phyloP scores from a whole-genome alignment of 1,284 basidiomycete genomes.

The Porogramme epimiltina region DNA sequence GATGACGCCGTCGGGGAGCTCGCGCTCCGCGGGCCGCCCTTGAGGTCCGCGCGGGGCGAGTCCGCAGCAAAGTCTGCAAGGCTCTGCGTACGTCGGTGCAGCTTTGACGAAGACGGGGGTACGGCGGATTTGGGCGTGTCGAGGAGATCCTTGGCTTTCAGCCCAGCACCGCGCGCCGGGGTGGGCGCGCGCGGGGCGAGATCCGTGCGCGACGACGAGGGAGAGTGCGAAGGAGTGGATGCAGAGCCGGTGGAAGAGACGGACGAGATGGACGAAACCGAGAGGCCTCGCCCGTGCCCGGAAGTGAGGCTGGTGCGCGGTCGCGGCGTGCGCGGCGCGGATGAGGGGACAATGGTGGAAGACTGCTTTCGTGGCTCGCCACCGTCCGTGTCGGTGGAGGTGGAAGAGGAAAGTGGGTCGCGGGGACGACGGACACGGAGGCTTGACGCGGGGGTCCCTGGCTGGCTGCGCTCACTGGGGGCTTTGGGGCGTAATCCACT shows the following conservation, averaged over 20 bases:
- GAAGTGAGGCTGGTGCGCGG: slow-evolving; percentile 2
- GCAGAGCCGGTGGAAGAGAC: slow-evolving; percentile 6
- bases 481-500: slow-evolving; percentile 28
- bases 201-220: neutral
- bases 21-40: slow-evolving; percentile 11
- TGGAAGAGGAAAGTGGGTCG: slow-evolving; percentile 12
- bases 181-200: neutral
- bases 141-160: neutral
- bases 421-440: slow-evolving; percentile 5
- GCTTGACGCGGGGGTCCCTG: neutral
- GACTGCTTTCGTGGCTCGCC: slow-evolving; percentile 6
- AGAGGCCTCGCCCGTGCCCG: slow-evolving; percentile 13
- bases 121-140: slow-evolving; percentile 12
- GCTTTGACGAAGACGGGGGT: slow-evolving; percentile 3
- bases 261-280: slow-evolving; percentile 12
- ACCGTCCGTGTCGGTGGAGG: slow-evolving; percentile 15
- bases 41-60: slow-evolving; percentile 1
- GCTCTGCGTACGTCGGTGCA: slow-evolving; percentile 33
- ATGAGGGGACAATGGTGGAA: too few species aligned
- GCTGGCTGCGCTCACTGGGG: slow-evolving; percentile 10
- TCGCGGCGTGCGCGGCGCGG: slow-evolving; percentile 10
- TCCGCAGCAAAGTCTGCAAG: slow-evolving; percentile 23
- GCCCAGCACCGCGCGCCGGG: neutral
- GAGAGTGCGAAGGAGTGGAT: neutral
- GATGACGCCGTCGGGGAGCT: slow-evolving; percentile 4